Base-by-base conservation (phyloP, 805 yeast genomes). In the Grigorovia yakushimaensis region DNA sequence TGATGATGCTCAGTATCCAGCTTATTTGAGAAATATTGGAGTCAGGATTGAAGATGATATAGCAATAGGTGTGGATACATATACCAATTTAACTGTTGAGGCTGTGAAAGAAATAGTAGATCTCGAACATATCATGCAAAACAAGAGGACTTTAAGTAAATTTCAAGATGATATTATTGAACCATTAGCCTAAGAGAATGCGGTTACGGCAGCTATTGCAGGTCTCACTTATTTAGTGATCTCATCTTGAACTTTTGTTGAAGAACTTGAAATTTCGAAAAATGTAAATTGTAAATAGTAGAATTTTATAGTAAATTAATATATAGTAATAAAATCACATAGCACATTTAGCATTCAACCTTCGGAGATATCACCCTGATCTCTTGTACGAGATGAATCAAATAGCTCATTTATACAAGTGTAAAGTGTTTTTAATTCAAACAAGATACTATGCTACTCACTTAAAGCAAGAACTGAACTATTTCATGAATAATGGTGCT, bases 11-110 rank as follows among this genome's bases (percentile, higher is more conserved):
- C 71, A 70, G 49, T 91, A 82, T 74, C 98, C 98, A 20, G 72
- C 76, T 51, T 79, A 79, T 55, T 91, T 78, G 69, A 82, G 86
- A 58, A 89, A 89, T 27, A 82, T 93, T 44, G 99, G 98, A 1
- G 84, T 93, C 22, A 79, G 99, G 57, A 84, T 93, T 30, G 99
- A 93, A 65, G 99, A 93, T 67, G 89, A 93, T 63, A 76, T 91
- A 36, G 95, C 84, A 0, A 78, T 89, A 36, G 95, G 95, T 0
- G 61, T 72, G n/a, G 68, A 72, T 18, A 64, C 67, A 2, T 74
- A 73, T 52, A 79, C 77, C 10, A 76, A 76, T 39, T 70, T 93
- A 54, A 86, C 97, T 1, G 78, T 76, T 8, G 91, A 84, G 52
- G 91, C 96, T 27, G 83, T 81, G 3, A 93, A 93, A 64, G 97